Evolutionary conservation across 108 stramenopile genomes (phyloP).

Genomic region (Cyclotella cryptica): DNA sequence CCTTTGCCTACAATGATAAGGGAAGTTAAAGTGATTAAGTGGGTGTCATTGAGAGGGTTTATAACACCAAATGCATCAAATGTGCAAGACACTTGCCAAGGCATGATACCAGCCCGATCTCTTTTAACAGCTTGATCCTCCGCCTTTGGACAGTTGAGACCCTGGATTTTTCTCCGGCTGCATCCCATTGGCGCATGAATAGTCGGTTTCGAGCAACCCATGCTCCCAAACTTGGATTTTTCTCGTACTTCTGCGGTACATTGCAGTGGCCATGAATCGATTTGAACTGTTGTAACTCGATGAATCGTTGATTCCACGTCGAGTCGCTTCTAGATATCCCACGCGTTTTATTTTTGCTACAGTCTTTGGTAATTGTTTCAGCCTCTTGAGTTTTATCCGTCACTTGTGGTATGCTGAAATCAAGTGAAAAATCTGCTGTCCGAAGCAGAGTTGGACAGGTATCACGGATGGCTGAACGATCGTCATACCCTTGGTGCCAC

Average conservation of each 20-base stretch:
- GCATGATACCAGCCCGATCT: constrained; percentile 14
- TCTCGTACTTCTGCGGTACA: constrained; percentile 49
- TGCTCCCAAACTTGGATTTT: constrained; percentile 42
- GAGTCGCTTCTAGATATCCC: background rate
- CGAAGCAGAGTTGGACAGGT: background rate
- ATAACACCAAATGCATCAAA: background rate
- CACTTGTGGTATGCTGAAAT: background rate
- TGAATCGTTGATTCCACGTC: constrained; percentile 36
- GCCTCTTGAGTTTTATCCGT: background rate
- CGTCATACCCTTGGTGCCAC: background rate
- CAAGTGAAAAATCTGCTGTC: background rate
- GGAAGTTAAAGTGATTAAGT: background rate
- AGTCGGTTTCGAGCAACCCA: constrained; percentile 50
- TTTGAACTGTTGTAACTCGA: constrained; percentile 30
- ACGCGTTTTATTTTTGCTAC: background rate
- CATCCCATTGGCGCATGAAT: constrained; percentile 27
- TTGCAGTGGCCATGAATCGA: constrained; percentile 49
- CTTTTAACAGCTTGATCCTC: constrained; percentile 8
- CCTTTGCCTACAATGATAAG: constrained; percentile 17
- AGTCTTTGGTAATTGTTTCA: background rate
- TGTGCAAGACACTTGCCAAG: background rate
- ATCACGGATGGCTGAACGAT: background rate
- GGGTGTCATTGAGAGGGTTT: too few relatives aligned
- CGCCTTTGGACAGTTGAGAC: background rate
- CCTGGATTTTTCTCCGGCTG: background rate